Conservation (phyloP, 1,139 yeast species). For the Nakaseomyces sp. region DNA sequence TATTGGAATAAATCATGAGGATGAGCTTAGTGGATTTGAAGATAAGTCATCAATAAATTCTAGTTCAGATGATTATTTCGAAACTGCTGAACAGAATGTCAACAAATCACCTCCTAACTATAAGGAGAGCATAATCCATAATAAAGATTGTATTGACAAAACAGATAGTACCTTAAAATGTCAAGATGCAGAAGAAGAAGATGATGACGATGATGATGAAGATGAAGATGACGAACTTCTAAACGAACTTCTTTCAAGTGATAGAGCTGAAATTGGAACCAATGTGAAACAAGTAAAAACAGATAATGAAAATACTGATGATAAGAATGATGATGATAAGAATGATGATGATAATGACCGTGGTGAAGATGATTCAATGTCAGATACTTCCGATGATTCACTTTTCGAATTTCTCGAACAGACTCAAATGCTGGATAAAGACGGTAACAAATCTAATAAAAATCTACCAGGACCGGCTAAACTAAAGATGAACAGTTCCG, state of each 20-base stretch:
- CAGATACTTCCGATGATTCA: slow-evolving; percentile 9
- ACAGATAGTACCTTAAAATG: not conserved
- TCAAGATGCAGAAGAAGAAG: slow-evolving; percentile 20
- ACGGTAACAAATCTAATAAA: not conserved
- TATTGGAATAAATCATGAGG: not conserved
- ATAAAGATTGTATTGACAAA: not conserved
- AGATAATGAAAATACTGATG: too few relatives aligned
- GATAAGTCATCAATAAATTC: not conserved
- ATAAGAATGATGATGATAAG: too few relatives aligned
- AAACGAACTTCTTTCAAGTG: slow-evolving; percentile 10
- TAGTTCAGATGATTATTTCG: not conserved
- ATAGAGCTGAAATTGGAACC: not conserved
- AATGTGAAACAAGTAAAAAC: too few relatives aligned
- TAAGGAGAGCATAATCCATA: not conserved
- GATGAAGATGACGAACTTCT: slow-evolving; percentile 24
- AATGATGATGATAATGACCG: not conserved
- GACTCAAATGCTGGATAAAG: slow-evolving; percentile 2
- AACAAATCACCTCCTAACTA: not conserved
- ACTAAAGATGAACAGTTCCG: not conserved
- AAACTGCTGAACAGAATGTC: not conserved
- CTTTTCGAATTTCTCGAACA: slow-evolving; percentile 3
- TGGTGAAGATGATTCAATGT: not conserved
- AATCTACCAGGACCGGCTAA: not conserved
- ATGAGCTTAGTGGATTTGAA: not conserved
- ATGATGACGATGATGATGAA: slow-evolving; percentile 21